phyloP scores from a whole-genome alignment of 139 green algal genomes.

The Raphidocelis subcapitata region DNA sequence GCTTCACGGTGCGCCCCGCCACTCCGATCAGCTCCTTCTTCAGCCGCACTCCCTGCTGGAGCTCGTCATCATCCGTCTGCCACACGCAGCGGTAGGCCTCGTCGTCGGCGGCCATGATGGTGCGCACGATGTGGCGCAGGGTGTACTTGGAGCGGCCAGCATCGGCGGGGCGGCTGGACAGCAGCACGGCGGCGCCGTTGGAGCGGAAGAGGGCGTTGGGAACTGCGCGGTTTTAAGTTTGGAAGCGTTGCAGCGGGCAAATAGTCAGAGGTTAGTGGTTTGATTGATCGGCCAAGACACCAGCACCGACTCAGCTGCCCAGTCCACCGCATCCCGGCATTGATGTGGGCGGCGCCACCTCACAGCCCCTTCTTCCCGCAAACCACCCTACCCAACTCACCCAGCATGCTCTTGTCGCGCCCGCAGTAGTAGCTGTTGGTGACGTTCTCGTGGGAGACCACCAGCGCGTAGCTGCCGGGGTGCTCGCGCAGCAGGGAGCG shows the following conservation, averaged over 20 bases:
- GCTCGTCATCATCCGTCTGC: no score
- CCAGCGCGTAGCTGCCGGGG: conserved; percentile 70
- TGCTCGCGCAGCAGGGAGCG: conserved; percentile 51
- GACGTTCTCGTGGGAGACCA: conserved; percentile 97
- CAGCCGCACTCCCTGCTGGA: no score
- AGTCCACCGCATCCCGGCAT: no score
- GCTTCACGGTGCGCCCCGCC: conserved; percentile 58
- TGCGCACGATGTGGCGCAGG: conserved; percentile 42
- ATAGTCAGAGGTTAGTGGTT: no score
- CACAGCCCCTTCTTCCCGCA: no score
- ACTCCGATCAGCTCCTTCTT: no score
- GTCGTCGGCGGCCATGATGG: conserved; percentile 40
- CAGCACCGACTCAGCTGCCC: no score
- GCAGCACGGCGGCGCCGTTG: conserved; percentile 85
- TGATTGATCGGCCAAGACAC: no score
- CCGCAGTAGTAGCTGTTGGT: conserved; percentile 90
- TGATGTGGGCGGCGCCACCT: no score
- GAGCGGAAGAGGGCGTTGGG: conserved; percentile 97
- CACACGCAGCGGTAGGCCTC: conserved; percentile 41
- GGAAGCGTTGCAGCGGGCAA: no score
- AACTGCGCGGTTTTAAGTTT: no score
- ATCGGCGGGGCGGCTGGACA: conserved; percentile 68
- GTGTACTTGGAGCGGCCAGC: conserved; percentile 51
- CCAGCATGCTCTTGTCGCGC: conserved; percentile 88
- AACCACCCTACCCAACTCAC: no score